phyloP scores from a whole-genome alignment of 2,329 filamentous ascomycete genomes.

The Capronia americana region DNA sequence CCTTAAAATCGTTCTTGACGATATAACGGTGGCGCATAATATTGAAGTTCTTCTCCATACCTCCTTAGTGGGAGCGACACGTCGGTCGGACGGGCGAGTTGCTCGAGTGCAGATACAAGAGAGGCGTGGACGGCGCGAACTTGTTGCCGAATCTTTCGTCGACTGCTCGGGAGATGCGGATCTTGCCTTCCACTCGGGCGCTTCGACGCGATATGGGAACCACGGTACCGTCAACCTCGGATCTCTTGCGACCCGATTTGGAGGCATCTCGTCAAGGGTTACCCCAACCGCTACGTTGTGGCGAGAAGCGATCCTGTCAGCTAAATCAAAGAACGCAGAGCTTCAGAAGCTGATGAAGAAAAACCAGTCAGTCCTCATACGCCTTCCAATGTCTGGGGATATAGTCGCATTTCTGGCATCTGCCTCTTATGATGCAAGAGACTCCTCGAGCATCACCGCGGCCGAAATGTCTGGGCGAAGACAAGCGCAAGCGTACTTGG shows the following conservation, averaged over 20 bases:
- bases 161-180: conserved; percentile 15
- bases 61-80: conserved; percentile 2
- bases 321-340: conserved; percentile 9
- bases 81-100: neutral
- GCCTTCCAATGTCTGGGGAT: conserved; percentile 21
- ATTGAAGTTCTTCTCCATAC: neutral
- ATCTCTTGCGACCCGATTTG: conserved; percentile 14
- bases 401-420: conserved; percentile 24
- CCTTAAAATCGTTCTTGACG: conserved; percentile 10
- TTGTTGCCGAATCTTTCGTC: conserved; percentile 9
- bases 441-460: conserved; percentile 18
- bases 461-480: conserved; percentile 18
- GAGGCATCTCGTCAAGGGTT: neutral
- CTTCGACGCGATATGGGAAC: conserved; percentile 17
- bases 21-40: conserved; percentile 5
- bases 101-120: conserved; percentile 7
- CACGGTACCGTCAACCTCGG: conserved; percentile 12
- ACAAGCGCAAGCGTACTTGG: conserved; percentile 24
- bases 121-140: neutral
- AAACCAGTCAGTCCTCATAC: conserved; percentile 19
- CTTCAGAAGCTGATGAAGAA: conserved; percentile 19
- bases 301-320: conserved; percentile 21
- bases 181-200: conserved; percentile 10
- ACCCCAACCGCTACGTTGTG: conserved; percentile 8
- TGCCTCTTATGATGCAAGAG: conserved; percentile 20